Conservation (phyloP, 345 rosid genomes). For the Aegle marmelos region DNA sequence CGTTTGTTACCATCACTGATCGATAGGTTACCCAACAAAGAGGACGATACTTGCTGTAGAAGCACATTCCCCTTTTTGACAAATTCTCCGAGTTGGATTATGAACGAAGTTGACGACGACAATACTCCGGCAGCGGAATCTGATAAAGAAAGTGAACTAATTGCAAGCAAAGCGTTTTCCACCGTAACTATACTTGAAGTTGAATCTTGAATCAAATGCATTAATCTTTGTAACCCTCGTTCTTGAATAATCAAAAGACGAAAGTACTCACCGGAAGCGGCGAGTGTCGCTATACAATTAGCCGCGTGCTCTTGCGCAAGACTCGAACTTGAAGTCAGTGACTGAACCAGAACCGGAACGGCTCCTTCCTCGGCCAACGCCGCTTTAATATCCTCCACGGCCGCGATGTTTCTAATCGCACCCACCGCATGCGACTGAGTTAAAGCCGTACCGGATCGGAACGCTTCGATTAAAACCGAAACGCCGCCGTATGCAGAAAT, state of each 20-base stretch:
- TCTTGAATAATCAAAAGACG: slow-evolving; percentile 55
- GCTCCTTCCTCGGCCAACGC: slow-evolving; percentile 74
- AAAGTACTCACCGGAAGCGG: slow-evolving; percentile 64
- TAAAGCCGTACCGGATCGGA: slow-evolving; percentile 52
- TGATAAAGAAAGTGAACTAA: slow-evolving; percentile 37
- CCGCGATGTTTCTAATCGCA: slow-evolving; percentile 57
- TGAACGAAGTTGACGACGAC: slow-evolving; percentile 58
- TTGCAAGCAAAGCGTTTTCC: slow-evolving; percentile 48
- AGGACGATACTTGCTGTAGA: slow-evolving; percentile 55
- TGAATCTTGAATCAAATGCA: slow-evolving; percentile 42
- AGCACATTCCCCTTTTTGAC: slow-evolving; percentile 49
- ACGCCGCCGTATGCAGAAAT: slow-evolving; percentile 71
- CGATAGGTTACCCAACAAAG: slow-evolving; percentile 41
- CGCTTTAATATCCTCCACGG: slow-evolving; percentile 52
- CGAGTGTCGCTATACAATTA: slow-evolving; percentile 45
- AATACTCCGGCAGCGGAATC: slow-evolving; percentile 36
- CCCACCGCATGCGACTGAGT: slow-evolving; percentile 55
- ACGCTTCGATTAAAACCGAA: slow-evolving; percentile 54
- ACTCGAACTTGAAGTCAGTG: slow-evolving; percentile 36
- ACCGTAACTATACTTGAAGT: slow-evolving; percentile 39
- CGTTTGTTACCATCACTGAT: slow-evolving; percentile 73
- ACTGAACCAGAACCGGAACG: slow-evolving; percentile 50
- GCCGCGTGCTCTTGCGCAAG: slow-evolving; percentile 53
- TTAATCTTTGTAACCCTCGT: slow-evolving; percentile 54
- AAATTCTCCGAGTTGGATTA: slow-evolving; percentile 55